Evolutionary conservation across 2,329 filamentous ascomycete species (phyloP), one percentile per base, ranked within the genome.

Genomic region (Fusarium sulawesiense): DNA sequence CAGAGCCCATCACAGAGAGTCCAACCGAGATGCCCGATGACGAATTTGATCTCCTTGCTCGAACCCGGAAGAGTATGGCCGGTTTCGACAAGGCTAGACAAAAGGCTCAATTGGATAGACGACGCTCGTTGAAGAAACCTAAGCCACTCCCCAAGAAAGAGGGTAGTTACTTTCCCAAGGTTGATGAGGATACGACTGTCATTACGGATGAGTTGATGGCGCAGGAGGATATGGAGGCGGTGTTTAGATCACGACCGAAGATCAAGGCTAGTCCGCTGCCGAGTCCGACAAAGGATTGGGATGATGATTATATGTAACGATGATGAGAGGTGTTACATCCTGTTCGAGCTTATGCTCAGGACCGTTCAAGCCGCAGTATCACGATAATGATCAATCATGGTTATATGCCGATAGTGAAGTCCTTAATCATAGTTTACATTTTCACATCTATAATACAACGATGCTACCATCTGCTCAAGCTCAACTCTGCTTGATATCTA

Each of bases 201-300:
- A 85, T 92, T 11, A 84, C 87, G 1, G 91, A 95, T 75, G 87
- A 91, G 68, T 80, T 97, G 42, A 89, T 97, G 60, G 85, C 63
- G 18, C 86, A 90, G 57, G 90, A 93, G 70, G 93, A 97, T 64
- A 92, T 93, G 78, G 91, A 92, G 63, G 91, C 91, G 27, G 91
- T 97, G 2, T 98, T 98, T 78, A 93, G 91, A 80, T 94, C 92
- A 68, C 82, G 94, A 70, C 94, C 94, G 0, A 92, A 90, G 78
- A 89, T 98, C 71, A 90, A 91, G 69, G 88, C 88, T 13, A 97
- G 93, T 77, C 93, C 94, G 3, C 78, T 89, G 4, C 81, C 83
- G 11, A 87, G 83, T 58, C 86, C 86, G 4, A 80, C 76, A 8
- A 81, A 78, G 61, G 77, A 80, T 27, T 80, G 75, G 76, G 68